Conservation (phyloP, 2,329 filamentous ascomycete species). For the Sporothrix luriei region DNA sequence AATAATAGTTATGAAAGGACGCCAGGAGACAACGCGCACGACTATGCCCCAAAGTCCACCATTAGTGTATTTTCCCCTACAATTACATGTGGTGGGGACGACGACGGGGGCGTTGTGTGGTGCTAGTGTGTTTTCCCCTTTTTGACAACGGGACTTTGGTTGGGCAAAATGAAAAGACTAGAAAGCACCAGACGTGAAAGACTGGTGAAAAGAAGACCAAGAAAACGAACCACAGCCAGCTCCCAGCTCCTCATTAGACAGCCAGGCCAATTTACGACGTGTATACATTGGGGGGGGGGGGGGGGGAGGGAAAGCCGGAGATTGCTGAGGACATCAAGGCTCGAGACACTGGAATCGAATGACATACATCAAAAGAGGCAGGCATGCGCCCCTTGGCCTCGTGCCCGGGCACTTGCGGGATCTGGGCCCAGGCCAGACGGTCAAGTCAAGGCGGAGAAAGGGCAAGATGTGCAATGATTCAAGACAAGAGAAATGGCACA, state of each 20-base stretch:
- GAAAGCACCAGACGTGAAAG: not conserved
- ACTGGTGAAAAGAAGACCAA: not conserved
- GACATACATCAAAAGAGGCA: not conserved
- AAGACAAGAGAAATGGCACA: too few species aligned
- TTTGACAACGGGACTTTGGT: constrained; percentile 7
- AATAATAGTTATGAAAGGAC: constrained; percentile 7
- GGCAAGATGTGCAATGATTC: too few species aligned
- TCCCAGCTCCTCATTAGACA: constrained; percentile 1
- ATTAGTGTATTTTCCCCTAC: constrained; percentile 6
- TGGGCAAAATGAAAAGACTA: not conserved
- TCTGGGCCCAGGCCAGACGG: constrained; percentile 9
- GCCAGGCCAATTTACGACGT: too few species aligned
- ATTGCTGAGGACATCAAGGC: not conserved
- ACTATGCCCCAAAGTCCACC: constrained; percentile 23
- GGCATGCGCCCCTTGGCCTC: constrained; percentile 16
- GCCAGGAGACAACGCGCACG: constrained; percentile 25
- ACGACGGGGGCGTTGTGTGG: constrained; percentile 2
- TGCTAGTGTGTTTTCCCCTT: constrained; percentile 20
- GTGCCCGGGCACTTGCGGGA: constrained; percentile 23
- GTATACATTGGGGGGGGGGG: too few species aligned
- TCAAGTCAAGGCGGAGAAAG: not conserved
- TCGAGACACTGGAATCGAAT: not conserved
- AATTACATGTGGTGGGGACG: not conserved
- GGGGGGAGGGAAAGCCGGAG: too few species aligned
- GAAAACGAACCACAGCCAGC: constrained; percentile 19